Percentiles rank a stretch among this genome's conserved stretches.
Evolutionary conservation across 75 land plant species (phyloP).

Genomic region (Larix kaempferi): DNA sequence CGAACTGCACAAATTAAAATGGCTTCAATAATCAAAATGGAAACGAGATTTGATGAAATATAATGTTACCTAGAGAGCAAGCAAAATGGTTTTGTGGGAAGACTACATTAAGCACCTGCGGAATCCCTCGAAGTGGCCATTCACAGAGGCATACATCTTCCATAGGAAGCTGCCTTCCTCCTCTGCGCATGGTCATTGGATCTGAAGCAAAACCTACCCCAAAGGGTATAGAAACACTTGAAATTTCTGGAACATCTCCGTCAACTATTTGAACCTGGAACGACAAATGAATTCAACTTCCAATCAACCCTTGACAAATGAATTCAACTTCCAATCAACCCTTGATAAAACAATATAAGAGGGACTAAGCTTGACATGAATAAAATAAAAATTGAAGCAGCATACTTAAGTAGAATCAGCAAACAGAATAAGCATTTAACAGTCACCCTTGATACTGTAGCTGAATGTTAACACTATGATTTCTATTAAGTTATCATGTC

Average conservation of each 20-base stretch:
- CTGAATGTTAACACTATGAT: background rate
- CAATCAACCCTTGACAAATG: background rate
- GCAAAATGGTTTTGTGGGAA: background rate
- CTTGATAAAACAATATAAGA: too few species aligned
- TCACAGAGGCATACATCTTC: constrained; percentile 86
- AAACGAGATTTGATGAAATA: background rate
- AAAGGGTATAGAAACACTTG: constrained; percentile 46
- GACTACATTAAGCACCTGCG: constrained; percentile 52
- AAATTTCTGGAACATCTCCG: constrained; percentile 13
- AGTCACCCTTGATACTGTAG: background rate
- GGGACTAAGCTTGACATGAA: too few species aligned
- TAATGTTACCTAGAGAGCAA: background rate
- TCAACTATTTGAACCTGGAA: constrained; percentile 53
- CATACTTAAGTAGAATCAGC: too few species aligned
- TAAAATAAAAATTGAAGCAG: too few species aligned
- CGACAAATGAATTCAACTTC: background rate
- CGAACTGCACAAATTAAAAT: constrained; percentile 56
- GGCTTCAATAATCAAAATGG: background rate
- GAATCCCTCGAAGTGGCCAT: constrained; percentile 78
- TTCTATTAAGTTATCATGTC: background rate
- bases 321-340: background rate
- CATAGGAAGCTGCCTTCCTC: constrained; percentile 86
- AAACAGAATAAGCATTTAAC: background rate
- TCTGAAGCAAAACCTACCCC: constrained; percentile 90
- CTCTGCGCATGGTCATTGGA: constrained; percentile 85